phyloP scores from a whole-genome alignment of 1,284 basidiomycete genomes.

The Cryptococcus floricola region DNA sequence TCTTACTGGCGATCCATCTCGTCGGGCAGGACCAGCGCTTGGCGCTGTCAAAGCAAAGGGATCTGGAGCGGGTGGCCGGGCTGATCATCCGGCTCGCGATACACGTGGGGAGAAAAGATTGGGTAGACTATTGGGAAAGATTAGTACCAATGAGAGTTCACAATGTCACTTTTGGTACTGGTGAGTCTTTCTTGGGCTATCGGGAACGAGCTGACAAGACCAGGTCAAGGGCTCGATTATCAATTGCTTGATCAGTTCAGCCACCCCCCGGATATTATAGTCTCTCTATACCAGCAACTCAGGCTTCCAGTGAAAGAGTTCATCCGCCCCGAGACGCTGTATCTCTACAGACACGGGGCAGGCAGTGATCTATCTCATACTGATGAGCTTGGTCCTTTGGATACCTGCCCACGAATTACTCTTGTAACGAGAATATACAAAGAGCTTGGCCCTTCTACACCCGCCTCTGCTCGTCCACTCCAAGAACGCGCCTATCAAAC shows the following conservation, averaged over 20 bases:
- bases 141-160: constrained; percentile 56
- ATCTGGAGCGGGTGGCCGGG: constrained; percentile 60
- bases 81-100: constrained; percentile 66
- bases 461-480: neutral
- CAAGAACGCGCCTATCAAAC: constrained; percentile 56
- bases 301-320: neutral
- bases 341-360: no score
- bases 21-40: constrained; percentile 60
- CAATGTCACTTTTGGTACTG: neutral
- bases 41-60: constrained; percentile 50
- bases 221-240: constrained; percentile 11
- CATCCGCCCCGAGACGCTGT: no score
- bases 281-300: constrained; percentile 49
- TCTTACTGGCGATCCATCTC: constrained; percentile 67
- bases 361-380: neutral
- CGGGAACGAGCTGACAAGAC: neutral
- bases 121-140: constrained; percentile 83
- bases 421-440: neutral
- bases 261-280: constrained; percentile 49
- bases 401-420: neutral
- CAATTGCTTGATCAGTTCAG: constrained; percentile 29
- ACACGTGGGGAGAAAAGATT: constrained; percentile 63
- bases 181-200: no score
- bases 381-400: neutral
- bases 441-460: neutral